Base-by-base conservation (phyloP, 768 basidiomycete species). In the Chalciporus chontae region DNA sequence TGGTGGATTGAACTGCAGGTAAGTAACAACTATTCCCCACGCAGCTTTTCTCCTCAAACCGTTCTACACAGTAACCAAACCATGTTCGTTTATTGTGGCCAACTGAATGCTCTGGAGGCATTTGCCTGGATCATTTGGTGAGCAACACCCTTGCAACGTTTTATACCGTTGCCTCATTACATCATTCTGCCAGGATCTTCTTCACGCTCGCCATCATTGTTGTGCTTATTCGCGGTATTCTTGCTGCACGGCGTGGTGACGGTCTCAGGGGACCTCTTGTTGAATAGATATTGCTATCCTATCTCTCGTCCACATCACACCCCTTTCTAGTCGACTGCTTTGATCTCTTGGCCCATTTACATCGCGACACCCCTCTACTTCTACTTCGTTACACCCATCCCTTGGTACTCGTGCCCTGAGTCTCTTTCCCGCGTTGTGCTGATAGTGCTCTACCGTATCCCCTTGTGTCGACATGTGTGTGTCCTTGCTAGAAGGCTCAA, bases 41-140 rank as follows among this genome's bases (percentile, higher is more conserved):
- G 8, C 21, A n/a, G n/a, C 31, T 6, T 36, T 34, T 29, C 15
- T 17, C 32, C 36, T 47, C 10, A 36, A 40, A 45, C 45, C 29
- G 52, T 10, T 17, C 40, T 43, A 18, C 13, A 11, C 43, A 71
- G 71, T 43, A 76, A 71, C 14, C 70, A 80, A 56, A 66, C 65
- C 11, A 55, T 63, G 11, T 78, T 80, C 54, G 68, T 73, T 11
- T 89, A 89, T 53, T 92, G 89, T 60, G 79, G 78, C 24, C 89
- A 91, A 59, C 70, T 90, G 29, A 90, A 89, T 47, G 87, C 89
- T 5, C 67, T 86, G 1, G 78, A 84, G 60, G 88, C 71, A 17
- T 90, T 90, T 58, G 80, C 85, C 8, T 91, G 89, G 88, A 59
- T 85, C 13, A 77, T 79, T 56, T 87, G 83, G 87, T 87, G 54